Base-by-base conservation (phyloP, 371 early-diverging fungal genomes). In the Saksenaea oblongispora region DNA sequence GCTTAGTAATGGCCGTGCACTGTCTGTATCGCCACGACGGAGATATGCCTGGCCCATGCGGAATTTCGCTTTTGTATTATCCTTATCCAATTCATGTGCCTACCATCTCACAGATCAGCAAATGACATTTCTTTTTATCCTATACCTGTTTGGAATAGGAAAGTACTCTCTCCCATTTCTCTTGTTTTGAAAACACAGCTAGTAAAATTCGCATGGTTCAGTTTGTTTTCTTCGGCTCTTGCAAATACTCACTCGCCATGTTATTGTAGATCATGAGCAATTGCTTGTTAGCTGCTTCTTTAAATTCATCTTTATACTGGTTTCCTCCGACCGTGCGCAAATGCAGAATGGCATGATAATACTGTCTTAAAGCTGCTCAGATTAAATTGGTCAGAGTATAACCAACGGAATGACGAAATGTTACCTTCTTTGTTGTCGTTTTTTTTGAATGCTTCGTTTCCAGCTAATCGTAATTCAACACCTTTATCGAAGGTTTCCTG, bases 261-360 rank as follows among this genome's bases (percentile, higher is more conserved):
- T 80, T 80, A 58, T 80, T 80, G 57, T 80, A 80, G 39, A 80
- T 67, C 73, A 65, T 70, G 26, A 80, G 70, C 2, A 76, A 63
- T 54, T 80, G 75, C n/a, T 69, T 68, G 13, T 73, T 54, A 1
- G 72, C 59, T 1, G 44, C 34, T 1, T 56, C 31, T 22, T 76
- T 73, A 18, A 65, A 71, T 37, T 67, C 58, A 0, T 66, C 60
- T 24, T 67, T 63, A 3, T 63, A 44, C 11, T 75, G 57, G 39
- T 61, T 54, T 0, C 77, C 80, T 13, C 77, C 77, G 3, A 80
- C 70, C 2, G 75, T 71, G 22, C 75, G 75, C 18, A 80, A 61
- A 58, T 80, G 65, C 17, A 80, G 64, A 26, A 80, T 51, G 0
- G 80, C 77, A 31, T 68, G 65, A 37, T 80, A 75, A 42, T 80